Evolutionary conservation across 129 eudicot species (phyloP), one percentile per base, ranked within the genome.

Genomic region (Tagetes patula): DNA sequence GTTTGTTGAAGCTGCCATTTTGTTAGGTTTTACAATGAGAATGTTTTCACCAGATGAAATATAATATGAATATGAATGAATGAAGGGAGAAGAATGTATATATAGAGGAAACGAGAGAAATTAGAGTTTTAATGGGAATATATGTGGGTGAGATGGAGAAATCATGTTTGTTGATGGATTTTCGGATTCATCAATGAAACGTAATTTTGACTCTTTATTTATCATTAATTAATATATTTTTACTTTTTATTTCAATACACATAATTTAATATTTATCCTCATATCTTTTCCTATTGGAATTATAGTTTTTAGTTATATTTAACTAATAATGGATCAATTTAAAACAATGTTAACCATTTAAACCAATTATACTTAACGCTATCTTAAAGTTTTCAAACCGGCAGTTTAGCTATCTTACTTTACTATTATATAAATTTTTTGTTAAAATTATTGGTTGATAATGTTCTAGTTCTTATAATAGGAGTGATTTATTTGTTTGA

Each of bases 151-250:
- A 71, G 72, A 71, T 78, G 77, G 71, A 50, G 66, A 71, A 40
- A 78, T 78, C 82, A 78, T 71, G 82, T 71, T 78, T n/a, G 82
- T 78, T 78, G 82, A 78, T 62, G 49, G 65, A 78, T 78, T 71
- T 78, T 63, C 82, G 77, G 77, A 69, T 43, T 69, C 6, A 55
- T 67, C 11, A 77, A 58, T 68, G 67, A 78, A 78, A 78, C 82
- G 82, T 78, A 78, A 62, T 13, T 78, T 78, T 78, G 75, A 77
- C 81, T 77, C 75, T 68, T 67, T 76, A 76, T 66, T 75, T 65
- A 2, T 65, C 38, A 10, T 33, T 75, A 20, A 20, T 20, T 20
- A 20, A 20, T 20, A 20, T 41, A 12, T 33, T 2, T 34, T 74
- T 5, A 27, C 31, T 11, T 31, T 67, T 67, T 67, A 9, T 42